Percentiles rank a stretch among this genome's conserved stretches.
These are phyloP conservation scores for Aspergillus ellipticus DNA, from an alignment of 495 filamentous ascomycete genomes.

Conservation along the genomic window DNA sequence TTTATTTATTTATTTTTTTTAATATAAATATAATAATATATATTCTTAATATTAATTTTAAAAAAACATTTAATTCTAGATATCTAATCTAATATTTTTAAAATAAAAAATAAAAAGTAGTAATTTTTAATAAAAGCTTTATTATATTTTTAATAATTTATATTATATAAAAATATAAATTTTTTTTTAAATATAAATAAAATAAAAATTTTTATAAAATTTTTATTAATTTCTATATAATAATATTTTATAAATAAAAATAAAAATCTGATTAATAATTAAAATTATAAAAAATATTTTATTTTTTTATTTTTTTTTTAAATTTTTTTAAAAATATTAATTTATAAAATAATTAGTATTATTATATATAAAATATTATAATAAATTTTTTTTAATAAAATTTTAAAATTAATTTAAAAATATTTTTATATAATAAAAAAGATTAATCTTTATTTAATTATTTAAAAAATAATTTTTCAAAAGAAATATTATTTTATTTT, in stretches of 20 bases:
- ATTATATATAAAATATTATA: too few species aligned
- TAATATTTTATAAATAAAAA: too few species aligned
- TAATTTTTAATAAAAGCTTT: background rate
- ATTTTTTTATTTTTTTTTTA: too few species aligned
- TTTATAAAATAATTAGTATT: too few species aligned
- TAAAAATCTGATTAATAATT: too few species aligned
- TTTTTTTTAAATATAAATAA: background rate
- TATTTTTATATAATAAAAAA: background rate
- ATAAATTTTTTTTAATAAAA: background rate
- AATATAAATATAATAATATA: background rate
- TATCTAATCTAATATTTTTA: background rate
- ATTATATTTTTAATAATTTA: conserved; percentile 1
- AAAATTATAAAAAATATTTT: background rate
- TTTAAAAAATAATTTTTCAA: background rate
- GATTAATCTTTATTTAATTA: too few species aligned
- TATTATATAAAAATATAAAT: conserved; percentile 1
- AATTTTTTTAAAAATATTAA: background rate
- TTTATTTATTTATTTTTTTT: background rate
- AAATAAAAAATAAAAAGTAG: conserved; percentile 3
- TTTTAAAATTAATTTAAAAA: background rate
- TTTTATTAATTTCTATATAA: too few species aligned
- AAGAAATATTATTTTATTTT: too few species aligned
- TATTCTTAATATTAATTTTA: conserved; percentile 1
- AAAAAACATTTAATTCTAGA: background rate
- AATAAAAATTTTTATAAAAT: background rate